Evolutionary conservation across 495 filamentous ascomycete species (phyloP).

Genomic region (Penicillium coffeae): DNA sequence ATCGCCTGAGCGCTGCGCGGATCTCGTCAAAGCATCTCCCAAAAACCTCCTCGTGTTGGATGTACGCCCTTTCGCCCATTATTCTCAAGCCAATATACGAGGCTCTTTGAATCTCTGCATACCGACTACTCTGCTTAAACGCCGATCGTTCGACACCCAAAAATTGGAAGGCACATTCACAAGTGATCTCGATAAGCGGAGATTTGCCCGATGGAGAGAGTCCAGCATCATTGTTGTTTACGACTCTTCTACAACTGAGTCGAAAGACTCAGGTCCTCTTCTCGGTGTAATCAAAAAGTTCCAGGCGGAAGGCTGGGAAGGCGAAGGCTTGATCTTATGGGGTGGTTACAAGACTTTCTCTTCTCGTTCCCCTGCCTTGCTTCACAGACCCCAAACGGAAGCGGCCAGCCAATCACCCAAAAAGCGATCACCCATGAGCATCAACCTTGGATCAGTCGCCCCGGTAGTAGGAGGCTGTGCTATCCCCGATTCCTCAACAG

Average conservation of each 20-base stretch:
- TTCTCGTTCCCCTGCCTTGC: constrained; percentile 43
- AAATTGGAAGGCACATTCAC: constrained; percentile 89
- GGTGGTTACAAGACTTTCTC: constrained; percentile 54
- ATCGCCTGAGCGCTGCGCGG: constrained; percentile 58
- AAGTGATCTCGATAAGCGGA: constrained; percentile 63
- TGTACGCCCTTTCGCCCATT: constrained; percentile 82
- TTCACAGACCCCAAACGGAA: constrained; percentile 24
- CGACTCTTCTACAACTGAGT: constrained; percentile 68
- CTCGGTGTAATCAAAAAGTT: constrained; percentile 92
- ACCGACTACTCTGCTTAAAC: constrained; percentile 88
- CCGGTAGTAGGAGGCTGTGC: constrained; percentile 85
- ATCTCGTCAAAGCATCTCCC: constrained; percentile 55
- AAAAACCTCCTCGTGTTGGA: constrained; percentile 74
- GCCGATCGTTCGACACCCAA: constrained; percentile 84
- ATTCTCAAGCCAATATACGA: constrained; percentile 64
- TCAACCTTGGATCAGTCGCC: constrained; percentile 54
- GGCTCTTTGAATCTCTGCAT: constrained; percentile 90
- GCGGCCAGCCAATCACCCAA: constrained; percentile 28
- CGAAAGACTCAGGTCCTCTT: constrained; percentile 72
- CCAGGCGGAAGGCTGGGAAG: constrained; percentile 74
- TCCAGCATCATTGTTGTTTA: constrained; percentile 81
- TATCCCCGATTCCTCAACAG: constrained; percentile 64
- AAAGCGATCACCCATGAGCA: constrained; percentile 43
- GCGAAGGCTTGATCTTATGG: constrained; percentile 65
- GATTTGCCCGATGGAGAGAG: constrained; percentile 72